phyloP scores from a whole-genome alignment of 2,329 filamentous ascomycete species.

The Bisporella sp. region DNA sequence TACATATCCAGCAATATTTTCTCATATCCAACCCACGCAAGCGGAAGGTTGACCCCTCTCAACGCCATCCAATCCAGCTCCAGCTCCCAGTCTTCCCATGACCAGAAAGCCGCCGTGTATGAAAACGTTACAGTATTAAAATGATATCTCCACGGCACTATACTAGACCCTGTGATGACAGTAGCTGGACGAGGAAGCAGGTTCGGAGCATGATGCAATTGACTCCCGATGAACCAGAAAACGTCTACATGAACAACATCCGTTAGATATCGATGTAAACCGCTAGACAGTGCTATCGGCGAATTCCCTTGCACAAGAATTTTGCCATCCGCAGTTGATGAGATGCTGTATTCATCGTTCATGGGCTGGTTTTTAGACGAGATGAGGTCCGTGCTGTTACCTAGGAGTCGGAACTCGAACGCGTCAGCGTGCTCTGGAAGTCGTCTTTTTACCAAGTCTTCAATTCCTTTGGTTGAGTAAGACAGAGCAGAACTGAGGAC shows the following conservation, averaged over 20 bases:
- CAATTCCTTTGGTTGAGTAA: conserved; percentile 13
- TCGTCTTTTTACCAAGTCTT: conserved; percentile 12
- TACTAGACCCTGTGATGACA: conserved; percentile 32
- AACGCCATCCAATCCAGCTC: conserved; percentile 46
- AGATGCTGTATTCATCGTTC: conserved; percentile 17
- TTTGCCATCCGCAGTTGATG: conserved; percentile 16
- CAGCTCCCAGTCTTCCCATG: conserved; percentile 46
- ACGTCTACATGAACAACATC: conserved; percentile 37
- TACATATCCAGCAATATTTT: conserved; percentile 43
- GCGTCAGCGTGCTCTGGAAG: conserved; percentile 13
- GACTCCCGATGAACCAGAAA: conserved; percentile 40
- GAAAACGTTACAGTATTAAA: conserved; percentile 47
- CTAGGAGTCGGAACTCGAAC: conserved; percentile 12
- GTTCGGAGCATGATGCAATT: conserved; percentile 28
- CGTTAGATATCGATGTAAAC: conserved; percentile 35
- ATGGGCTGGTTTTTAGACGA: not conserved
- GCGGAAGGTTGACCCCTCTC: conserved; percentile 42
- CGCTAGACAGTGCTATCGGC: conserved; percentile 28
- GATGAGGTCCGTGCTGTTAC: conserved; percentile 3
- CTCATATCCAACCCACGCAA: conserved; percentile 45
- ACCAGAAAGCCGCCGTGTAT: conserved; percentile 43
- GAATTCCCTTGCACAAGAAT: conserved; percentile 29
- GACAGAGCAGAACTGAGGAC: not conserved
- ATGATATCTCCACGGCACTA: conserved; percentile 40
- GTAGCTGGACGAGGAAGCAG: conserved; percentile 25